Conservation (phyloP, 495 filamentous ascomycete species). For the Penicillium alfredii region DNA sequence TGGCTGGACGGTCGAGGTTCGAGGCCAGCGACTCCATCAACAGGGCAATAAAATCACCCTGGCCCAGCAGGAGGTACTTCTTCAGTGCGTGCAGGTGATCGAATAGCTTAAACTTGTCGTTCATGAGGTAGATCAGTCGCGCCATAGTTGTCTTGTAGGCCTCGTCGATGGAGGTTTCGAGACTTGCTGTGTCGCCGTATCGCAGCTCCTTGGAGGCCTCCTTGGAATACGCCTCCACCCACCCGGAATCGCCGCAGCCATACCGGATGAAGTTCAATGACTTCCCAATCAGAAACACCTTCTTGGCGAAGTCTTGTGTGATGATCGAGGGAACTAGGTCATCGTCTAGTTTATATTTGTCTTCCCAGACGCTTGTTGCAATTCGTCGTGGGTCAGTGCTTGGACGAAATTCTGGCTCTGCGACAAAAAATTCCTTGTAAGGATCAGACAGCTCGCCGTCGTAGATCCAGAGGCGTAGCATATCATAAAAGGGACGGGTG, state of each 20-base stretch:
- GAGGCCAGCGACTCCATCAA: conserved; percentile 94
- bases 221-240: conserved; percentile 97
- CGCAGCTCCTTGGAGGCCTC: conserved; percentile 83
- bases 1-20: conserved; percentile 91
- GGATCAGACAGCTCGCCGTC: conserved; percentile 96
- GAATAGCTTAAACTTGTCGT: conserved; percentile 85
- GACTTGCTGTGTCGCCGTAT: conserved; percentile 88
- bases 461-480: conserved; percentile 95
- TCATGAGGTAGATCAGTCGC: conserved; percentile 89
- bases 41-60: conserved; percentile 95
- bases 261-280: conserved; percentile 97
- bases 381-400: conserved; percentile 53
- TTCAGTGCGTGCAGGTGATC: conserved; percentile 90
- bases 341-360: conserved; percentile 85
- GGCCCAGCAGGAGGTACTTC: conserved; percentile 88
- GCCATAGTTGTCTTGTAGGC: conserved; percentile 98
- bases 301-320: conserved; percentile 84
- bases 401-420: conserved; percentile 55
- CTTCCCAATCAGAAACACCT: conserved; percentile 95
- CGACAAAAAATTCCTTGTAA: conserved; percentile 92
- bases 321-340: conserved; percentile 90
- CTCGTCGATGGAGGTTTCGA: conserved; percentile 90
- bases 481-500: conserved; percentile 95
- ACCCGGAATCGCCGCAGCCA: conserved; percentile 85
- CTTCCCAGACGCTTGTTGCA: conserved; percentile 92